Evolutionary conservation across 345 rosid species (phyloP).

Genomic region (Citrus glauca): DNA sequence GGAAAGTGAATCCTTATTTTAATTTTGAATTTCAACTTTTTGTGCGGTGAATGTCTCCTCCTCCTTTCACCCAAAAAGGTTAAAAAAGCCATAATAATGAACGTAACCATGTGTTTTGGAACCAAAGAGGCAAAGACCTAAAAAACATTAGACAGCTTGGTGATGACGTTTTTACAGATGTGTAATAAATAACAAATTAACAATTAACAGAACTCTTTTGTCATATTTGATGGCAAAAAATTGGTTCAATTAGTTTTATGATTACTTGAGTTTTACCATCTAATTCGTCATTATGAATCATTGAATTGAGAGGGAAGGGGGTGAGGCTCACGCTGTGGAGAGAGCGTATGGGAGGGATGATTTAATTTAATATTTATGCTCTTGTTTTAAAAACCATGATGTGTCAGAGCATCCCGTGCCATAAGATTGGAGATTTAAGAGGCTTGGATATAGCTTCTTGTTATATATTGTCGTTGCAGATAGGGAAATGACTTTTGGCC

Average conservation of each 20-base stretch:
- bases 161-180: too few relatives aligned
- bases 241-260: neutral
- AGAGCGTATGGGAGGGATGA: neutral
- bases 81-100: neutral
- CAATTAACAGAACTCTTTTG: too few relatives aligned
- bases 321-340: neutral
- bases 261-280: too few relatives aligned
- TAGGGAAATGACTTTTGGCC: conserved; percentile 15
- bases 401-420: conserved; percentile 11
- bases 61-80: neutral
- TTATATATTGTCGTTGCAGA: neutral
- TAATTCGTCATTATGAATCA: too few relatives aligned
- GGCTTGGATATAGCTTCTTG: neutral
- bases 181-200: too few relatives aligned
- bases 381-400: neutral
- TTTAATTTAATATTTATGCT: neutral
- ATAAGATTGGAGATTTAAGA: neutral
- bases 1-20: neutral
- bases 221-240: neutral
- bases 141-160: too few relatives aligned
- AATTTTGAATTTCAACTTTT: neutral
- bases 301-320: neutral
- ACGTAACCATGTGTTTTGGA: neutral
- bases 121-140: too few relatives aligned
- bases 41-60: neutral